Evolutionary conservation across 2,329 filamentous ascomycete genomes (phyloP).

Genomic region (Fusarium succisae): DNA sequence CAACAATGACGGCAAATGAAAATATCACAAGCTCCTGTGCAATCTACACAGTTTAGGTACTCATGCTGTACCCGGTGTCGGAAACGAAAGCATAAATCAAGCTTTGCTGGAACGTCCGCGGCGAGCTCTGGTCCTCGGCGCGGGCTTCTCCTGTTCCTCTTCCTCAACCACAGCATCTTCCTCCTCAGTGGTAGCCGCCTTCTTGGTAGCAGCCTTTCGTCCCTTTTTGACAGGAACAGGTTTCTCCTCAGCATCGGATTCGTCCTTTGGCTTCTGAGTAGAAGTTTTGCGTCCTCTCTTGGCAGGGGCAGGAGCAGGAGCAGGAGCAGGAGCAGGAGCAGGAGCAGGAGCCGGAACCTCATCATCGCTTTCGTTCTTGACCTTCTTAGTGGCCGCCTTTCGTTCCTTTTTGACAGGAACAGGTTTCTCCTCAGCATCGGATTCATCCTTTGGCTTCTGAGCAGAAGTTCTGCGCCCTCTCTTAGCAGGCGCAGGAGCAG

Average conservation of each 20-base stretch:
- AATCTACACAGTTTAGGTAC: not conserved
- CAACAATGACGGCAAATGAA: not conserved
- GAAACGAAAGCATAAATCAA: not conserved
- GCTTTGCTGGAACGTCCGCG: slow-evolving; percentile 43
- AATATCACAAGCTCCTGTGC: not conserved
- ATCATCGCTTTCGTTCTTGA: not conserved
- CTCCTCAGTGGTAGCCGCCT: slow-evolving; percentile 17
- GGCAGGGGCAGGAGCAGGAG: slow-evolving; percentile 20
- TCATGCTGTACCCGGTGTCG: not conserved
- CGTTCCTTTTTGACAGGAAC: slow-evolving; percentile 21
- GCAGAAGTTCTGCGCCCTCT: slow-evolving; percentile 38
- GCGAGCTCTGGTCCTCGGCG: slow-evolving; percentile 43
- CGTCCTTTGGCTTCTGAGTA: slow-evolving; percentile 28
- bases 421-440: slow-evolving; percentile 24
- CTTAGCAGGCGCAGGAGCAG: slow-evolving; percentile 42
- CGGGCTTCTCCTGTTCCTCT: slow-evolving; percentile 42
- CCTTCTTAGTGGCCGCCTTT: slow-evolving; percentile 31
- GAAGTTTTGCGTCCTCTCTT: slow-evolving; percentile 43
- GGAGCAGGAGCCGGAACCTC: slow-evolving; percentile 19
- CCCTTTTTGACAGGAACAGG: slow-evolving; percentile 18
- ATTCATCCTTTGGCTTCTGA: slow-evolving; percentile 29
- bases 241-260: slow-evolving; percentile 23
- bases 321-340: too few species aligned
- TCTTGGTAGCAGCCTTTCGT: slow-evolving; percentile 28
- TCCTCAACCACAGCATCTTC: slow-evolving; percentile 29